These are phyloP conservation scores for Peniophora sp. DNA, from an alignment of 1,284 basidiomycete species.

Conservation along the genomic window DNA sequence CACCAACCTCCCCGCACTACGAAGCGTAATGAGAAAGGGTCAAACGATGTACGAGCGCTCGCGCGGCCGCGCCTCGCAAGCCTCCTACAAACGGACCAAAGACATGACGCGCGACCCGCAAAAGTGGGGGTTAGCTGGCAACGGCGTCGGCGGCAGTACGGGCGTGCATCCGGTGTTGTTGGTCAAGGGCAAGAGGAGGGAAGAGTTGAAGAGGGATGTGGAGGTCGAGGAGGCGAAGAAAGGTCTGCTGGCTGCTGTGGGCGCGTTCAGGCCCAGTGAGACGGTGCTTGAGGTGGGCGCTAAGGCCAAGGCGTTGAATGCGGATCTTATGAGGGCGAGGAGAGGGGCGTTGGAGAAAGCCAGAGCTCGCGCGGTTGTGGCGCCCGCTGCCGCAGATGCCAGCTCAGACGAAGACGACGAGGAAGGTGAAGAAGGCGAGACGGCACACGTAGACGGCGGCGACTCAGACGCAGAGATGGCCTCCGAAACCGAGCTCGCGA, in stretches of 20 bases:
- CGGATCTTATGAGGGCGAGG: constrained; percentile 83
- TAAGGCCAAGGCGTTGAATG: constrained; percentile 52
- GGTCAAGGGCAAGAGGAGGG: constrained; percentile 18
- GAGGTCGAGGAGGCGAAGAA: constrained; percentile 50
- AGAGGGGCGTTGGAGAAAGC: constrained; percentile 72
- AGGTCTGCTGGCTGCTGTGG: constrained; percentile 68
- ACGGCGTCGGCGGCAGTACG: constrained; percentile 56
- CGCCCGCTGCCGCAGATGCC: constrained; percentile 22
- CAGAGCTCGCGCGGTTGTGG: constrained; percentile 34
- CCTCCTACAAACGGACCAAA: constrained; percentile 86
- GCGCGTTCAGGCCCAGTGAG: constrained; percentile 79
- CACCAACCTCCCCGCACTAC: constrained; percentile 63
- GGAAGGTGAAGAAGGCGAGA: constrained; percentile 16
- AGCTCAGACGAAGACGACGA: constrained; percentile 28
- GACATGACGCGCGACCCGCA: constrained; percentile 66
- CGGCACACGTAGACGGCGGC: neutral
- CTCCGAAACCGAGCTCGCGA: constrained; percentile 58
- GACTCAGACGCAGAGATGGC: constrained; percentile 55
- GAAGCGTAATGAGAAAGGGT: constrained; percentile 85
- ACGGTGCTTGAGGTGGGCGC: constrained; percentile 90
- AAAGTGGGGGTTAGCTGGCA: constrained; percentile 59
- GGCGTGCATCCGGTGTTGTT: constrained; percentile 65
- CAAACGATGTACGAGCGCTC: constrained; percentile 94
- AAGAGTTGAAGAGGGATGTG: constrained; percentile 16
- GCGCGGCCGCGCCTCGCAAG: constrained; percentile 81